phyloP scores from a whole-genome alignment of 83 land plant genomes.

The Thuja plicata region DNA sequence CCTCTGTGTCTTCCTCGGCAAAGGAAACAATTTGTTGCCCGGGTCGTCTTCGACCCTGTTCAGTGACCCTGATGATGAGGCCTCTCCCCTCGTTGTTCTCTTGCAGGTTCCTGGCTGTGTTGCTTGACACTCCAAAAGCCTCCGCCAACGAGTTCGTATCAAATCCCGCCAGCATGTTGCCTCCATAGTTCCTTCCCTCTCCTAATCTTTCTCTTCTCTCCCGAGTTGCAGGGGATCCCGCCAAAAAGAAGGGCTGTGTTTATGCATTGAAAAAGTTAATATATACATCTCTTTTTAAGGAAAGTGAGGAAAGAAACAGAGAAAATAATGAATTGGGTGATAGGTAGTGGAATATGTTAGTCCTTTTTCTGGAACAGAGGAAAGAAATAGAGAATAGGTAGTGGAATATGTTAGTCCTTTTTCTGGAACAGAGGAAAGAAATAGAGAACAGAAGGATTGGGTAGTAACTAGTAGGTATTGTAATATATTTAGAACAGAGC shows the following conservation, averaged over 20 bases:
- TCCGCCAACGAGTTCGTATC: not conserved
- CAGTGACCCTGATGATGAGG: not conserved
- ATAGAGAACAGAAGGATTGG: no score
- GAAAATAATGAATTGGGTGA: no score
- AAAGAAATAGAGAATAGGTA: no score
- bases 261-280: slow-evolving; percentile 1
- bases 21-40: not conserved
- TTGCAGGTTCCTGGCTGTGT: not conserved
- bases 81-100: not conserved
- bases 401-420: slow-evolving; percentile 21
- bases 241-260: no score
- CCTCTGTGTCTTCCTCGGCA: not conserved
- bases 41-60: not conserved
- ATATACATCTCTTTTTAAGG: not conserved
- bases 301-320: no score
- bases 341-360: no score
- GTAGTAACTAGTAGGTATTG: no score
- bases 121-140: not conserved
- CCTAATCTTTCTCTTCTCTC: not conserved
- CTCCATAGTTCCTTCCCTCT: slow-evolving; percentile 15
- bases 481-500: no score
- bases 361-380: no score
- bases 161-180: slow-evolving; percentile 20
- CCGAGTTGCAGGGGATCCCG: slow-evolving; percentile 24
- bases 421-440: no score